Evolutionary conservation across 495 filamentous ascomycete genomes (phyloP).

Genomic region (Daldinia bambusicola): DNA sequence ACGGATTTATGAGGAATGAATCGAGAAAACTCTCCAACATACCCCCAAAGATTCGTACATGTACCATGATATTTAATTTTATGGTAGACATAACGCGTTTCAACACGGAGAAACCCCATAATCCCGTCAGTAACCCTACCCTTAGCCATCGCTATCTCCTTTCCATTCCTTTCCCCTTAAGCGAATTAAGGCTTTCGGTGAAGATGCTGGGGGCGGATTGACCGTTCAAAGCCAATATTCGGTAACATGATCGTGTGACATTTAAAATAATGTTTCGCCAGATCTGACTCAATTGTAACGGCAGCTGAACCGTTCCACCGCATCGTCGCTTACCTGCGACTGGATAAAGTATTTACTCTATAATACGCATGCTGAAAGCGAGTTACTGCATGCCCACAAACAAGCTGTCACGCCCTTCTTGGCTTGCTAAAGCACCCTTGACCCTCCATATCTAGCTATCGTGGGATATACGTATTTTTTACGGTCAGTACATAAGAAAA

Average conservation of each 20-base stretch:
- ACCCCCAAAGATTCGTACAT: no score
- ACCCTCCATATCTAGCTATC: neutral
- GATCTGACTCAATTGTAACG: neutral
- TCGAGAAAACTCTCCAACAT: neutral
- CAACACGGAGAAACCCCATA: no score
- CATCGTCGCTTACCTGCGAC: neutral
- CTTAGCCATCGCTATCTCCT: no score
- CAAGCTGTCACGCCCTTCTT: neutral
- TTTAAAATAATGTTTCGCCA: neutral
- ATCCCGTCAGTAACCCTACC: no score
- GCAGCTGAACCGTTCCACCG: slow-evolving; percentile 1
- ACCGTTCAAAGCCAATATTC: no score
- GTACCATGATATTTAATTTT: no score
- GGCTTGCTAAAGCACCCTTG: neutral
- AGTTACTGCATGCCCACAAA: neutral
- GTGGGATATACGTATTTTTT: no score
- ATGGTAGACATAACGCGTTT: no score
- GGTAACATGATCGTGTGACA: neutral
- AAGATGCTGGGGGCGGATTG: no score
- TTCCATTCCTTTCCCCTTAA: no score
- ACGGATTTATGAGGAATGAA: neutral
- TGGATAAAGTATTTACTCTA: neutral
- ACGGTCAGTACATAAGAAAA: neutral
- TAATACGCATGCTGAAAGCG: neutral
- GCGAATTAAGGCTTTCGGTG: no score